Evolutionary conservation across 2,329 filamentous ascomycete species (phyloP), one percentile per base, ranked within the genome.

Genomic region (Diaporthe velutina): DNA sequence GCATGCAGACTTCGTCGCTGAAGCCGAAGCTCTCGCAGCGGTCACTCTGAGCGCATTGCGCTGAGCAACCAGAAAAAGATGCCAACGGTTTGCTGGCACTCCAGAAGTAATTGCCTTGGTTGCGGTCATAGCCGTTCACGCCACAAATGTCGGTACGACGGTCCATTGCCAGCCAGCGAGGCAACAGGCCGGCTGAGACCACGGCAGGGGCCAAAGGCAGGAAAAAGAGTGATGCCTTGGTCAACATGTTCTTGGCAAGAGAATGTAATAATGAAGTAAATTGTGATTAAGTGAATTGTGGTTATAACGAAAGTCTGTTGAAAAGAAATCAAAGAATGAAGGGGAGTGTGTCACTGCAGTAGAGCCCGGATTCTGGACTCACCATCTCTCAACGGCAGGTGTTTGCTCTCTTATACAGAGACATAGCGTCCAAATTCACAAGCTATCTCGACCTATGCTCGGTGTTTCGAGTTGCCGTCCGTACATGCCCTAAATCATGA

Each of bases 1-100:
- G 54, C 71, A 73, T 45, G 71, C 71, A 73, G 30, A 35, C 61
- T 42, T 66, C 50, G 9, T 60, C 52, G 15, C 28, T 54, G 28
- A 64, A 68, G 33, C 61, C 71, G n/a, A 73, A 73, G 42, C 71
- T 73, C 61, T 70, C 33, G 40, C 71, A 73, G 28, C 61, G 71
- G 13, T 28, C 35, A 30, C 55, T 57, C 19, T 5, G 9, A 9
- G 54, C 61, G 25, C 71, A 73, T 8, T 17, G 61, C n/a, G 71
- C 30, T 4, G 71, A 73, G 64, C 71, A 73, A 10, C 61, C 61
- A 6, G 61, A 40, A 45, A 60, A 73, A 15, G 71, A 70, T 10
- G 71, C 28, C 19, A 73, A 10, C 1, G 45, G 15, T 19, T 60
- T 70, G 61, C 61, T 73, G 4, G 30, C 71, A 38, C 71, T 73